Evolutionary conservation across 257 asterid genomes (phyloP).

Genomic region (Nicotiana benthamiana): DNA sequence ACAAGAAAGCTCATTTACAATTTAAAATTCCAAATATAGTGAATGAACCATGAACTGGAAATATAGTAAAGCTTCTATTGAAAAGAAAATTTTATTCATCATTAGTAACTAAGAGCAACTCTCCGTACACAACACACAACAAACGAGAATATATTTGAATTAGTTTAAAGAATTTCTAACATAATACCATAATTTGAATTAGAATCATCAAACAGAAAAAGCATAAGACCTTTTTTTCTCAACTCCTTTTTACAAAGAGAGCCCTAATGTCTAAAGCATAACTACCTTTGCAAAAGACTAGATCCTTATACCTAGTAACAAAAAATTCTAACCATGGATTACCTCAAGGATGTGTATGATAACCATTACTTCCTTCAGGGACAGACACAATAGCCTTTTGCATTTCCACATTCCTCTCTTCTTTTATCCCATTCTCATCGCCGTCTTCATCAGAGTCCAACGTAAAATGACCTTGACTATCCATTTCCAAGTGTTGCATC

Average conservation of each 20-base stretch:
- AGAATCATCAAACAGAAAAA: background rate
- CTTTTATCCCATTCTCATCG: conserved; percentile 41
- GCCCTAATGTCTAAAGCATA: conserved; percentile 15
- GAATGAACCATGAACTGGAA: background rate
- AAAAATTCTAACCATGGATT: background rate
- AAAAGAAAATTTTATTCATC: background rate
- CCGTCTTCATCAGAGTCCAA: conserved; percentile 72
- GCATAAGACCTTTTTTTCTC: background rate
- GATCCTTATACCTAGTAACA: background rate
- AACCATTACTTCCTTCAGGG: conserved; percentile 46
- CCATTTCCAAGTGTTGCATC: conserved; percentile 31
- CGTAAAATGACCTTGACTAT: conserved; percentile 37
- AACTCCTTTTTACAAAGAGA: conserved; percentile 4
- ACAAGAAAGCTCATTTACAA: background rate
- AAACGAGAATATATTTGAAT: background rate
- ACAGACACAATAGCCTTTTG: conserved; percentile 31
- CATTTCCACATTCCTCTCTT: conserved; percentile 48
- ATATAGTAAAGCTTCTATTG: background rate
- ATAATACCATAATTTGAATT: background rate
- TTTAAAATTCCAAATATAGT: background rate
- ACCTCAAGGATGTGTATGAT: conserved; percentile 46
- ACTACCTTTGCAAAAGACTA: conserved; percentile 16
- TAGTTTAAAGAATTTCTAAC: background rate
- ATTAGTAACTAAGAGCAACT: background rate
- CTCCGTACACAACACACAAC: background rate